Base-by-base conservation (phyloP, 2,329 filamentous ascomycete species). In the Penicillium vulpinum region DNA sequence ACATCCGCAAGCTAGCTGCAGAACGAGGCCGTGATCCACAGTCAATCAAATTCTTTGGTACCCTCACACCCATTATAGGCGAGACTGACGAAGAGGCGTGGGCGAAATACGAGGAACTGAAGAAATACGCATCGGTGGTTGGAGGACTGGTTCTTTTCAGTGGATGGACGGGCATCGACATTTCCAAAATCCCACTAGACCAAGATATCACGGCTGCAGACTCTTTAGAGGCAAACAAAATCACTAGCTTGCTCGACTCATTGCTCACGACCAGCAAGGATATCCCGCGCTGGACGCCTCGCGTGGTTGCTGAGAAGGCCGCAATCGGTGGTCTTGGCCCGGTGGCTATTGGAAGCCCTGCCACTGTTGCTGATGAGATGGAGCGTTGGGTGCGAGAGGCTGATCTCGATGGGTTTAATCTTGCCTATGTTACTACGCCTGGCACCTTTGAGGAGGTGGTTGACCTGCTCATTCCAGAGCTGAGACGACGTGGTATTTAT, bases 91-190 rank as follows among this genome's bases (percentile, higher is more conserved):
- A 80, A 58, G 83, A 85, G 62, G 84, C 83, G 0, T 70, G 74
- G 38, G 77, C 70, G 0, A 86, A 86, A 63, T 76, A 81, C 35
- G 76, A 77, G 22, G 80, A 83, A 55, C 60, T 80, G 11, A 77
- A 80, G 63, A 80, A 79, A 60, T 79, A 86, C 62, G 83, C 80
- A 1, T 82, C 78, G 0, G 78, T 79, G 0, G 71, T 83, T 16
- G 83, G 82, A 0, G 83, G 81, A 0, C 70, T 86, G 1, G 83
- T 83, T 0, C 72, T 85, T 0, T 81, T 85, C 59, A 80, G 78
- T 38, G 83, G 83, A 1, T 85, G 81, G 81, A 85, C 83, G 0
- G 84, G 84, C 0, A 85, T 87, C 56, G 84, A 87, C 63, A 75
- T 86, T 16, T 83, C 80, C 4, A 77, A 78, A 62, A 78, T 86